phyloP scores from a whole-genome alignment of 192 early-diverging fungal species.

The Helicostylum pulchrum region DNA sequence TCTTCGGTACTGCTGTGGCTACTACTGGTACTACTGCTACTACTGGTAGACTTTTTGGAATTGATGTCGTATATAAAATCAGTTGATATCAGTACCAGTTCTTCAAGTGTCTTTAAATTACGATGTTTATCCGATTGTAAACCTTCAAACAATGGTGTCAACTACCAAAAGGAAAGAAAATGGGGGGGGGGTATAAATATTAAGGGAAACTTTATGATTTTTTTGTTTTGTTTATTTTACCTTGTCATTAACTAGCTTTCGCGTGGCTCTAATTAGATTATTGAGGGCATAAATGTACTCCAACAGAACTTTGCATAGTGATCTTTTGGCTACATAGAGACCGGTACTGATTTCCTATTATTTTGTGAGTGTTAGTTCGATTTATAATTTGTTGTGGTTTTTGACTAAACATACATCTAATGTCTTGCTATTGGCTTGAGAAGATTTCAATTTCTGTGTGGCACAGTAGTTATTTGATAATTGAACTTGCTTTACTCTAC shows the following conservation, averaged over 20 bases:
- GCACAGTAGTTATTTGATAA: constrained; percentile 15
- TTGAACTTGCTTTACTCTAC: constrained; percentile 12
- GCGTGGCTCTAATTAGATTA: constrained; percentile 5
- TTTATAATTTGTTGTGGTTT: too few species aligned
- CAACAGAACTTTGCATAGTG: constrained; percentile 15
- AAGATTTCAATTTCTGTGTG: constrained; percentile 12
- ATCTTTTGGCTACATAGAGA: constrained; percentile 13
- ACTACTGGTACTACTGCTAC: too few species aligned
- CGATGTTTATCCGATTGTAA: constrained; percentile 16
- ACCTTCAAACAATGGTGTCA: constrained; percentile 12
- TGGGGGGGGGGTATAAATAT: too few species aligned
- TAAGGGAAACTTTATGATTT: too few species aligned
- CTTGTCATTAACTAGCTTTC: constrained; percentile 3
- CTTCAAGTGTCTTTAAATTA: constrained; percentile 11
- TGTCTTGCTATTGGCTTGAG: constrained; percentile 4
- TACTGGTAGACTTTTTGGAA: background rate
- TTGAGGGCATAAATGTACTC: constrained; percentile 19
- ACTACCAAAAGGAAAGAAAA: background rate
- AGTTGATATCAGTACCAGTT: constrained; percentile 10
- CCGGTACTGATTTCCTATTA: constrained; percentile 12
- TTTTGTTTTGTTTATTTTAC: background rate
- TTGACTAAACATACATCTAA: constrained; percentile 8
- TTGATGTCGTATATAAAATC: constrained; percentile 3
- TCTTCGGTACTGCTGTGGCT: too few species aligned
- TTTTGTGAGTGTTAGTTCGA: background rate